Evolutionary conservation across 2,329 filamentous ascomycete genomes (phyloP), one percentile per base, ranked within the genome.

Genomic region (Exophiala oligosperma): DNA sequence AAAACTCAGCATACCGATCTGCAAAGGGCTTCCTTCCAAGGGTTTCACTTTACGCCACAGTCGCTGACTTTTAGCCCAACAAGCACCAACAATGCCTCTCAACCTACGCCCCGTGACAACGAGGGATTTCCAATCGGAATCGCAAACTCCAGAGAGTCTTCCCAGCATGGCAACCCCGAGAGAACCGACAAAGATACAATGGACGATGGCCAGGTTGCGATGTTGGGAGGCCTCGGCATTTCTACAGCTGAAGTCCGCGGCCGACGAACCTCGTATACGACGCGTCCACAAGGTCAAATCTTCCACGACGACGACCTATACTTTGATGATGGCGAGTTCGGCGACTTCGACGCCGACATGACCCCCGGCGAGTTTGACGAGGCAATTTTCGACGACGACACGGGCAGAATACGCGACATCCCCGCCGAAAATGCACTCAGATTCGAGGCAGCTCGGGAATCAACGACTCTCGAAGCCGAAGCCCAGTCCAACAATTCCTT

Each of bases 301-400:
- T 67, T 65, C 48, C 59, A 66, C 35, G 64, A 76, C 28, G 75
- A 77, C 49, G 76, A 79, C 56, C 59, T 79, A 28, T 79, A 79
- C 52, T 79, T 76, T 60, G 76, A 79, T 52, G 77, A 79, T 64
- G 77, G 77, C 24, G 62, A 68, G 48, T 65, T 69, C 58, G 66
- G 52, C 35, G 41, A 60, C 37, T 38, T 59, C 14, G 50, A 59
- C 14, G 23, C 54, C 9, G 48, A 54, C 21, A 62, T 66, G 23
- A 66, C 68, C 8, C 68, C 67, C n/a, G 68, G 69, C 29, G 64
- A 61, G 1, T 79, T 80, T 62, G 77, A 80, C 57, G 77, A 80
- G 64, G 76, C 76, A 7, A 73, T 78, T 8, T 78, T 80, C 49
- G 78, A 80, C 59, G 77, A 80, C 57, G 76, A 75, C 40, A 73